These are phyloP conservation scores for Vishniacozyma victoriae DNA, from an alignment of 768 basidiomycete genomes.

Conservation along the genomic window DNA sequence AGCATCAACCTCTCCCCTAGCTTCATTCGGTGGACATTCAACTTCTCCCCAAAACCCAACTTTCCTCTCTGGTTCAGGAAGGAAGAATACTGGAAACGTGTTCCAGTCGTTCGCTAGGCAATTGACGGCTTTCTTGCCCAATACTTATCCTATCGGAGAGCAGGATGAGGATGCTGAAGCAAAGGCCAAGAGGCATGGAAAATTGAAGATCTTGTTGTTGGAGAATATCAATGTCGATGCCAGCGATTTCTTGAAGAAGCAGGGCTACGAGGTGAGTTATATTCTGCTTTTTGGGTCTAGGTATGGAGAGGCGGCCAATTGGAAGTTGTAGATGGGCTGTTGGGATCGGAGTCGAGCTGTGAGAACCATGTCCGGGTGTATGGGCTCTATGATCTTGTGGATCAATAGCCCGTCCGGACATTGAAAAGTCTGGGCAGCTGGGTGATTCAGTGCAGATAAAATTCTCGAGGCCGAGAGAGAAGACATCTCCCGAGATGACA, in stretches of 20 bases:
- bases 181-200: constrained; percentile 55
- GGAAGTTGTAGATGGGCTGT: too few species aligned
- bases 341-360: too few species aligned
- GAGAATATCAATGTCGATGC: constrained; percentile 95
- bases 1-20: constrained; percentile 12
- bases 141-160: constrained; percentile 23
- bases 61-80: too few species aligned
- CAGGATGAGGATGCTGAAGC: constrained; percentile 15
- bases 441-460: too few species aligned
- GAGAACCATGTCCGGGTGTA: too few species aligned
- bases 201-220: constrained; percentile 72
- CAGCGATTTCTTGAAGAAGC: constrained; percentile 66
- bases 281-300: background rate
- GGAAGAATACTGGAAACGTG: background rate
- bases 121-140: constrained; percentile 38
- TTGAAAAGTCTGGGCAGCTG: too few species aligned
- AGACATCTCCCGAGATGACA: too few species aligned
- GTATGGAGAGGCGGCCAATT: background rate
- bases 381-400: too few species aligned
- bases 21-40: constrained; percentile 13
- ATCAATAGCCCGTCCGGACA: too few species aligned
- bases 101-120: constrained; percentile 20
- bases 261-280: constrained; percentile 60
- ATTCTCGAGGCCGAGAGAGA: too few species aligned
- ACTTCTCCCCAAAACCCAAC: background rate